These are phyloP conservation scores for Fusarium brachygibbosum DNA, from an alignment of 2,329 filamentous ascomycete genomes.

Conservation along the genomic window DNA sequence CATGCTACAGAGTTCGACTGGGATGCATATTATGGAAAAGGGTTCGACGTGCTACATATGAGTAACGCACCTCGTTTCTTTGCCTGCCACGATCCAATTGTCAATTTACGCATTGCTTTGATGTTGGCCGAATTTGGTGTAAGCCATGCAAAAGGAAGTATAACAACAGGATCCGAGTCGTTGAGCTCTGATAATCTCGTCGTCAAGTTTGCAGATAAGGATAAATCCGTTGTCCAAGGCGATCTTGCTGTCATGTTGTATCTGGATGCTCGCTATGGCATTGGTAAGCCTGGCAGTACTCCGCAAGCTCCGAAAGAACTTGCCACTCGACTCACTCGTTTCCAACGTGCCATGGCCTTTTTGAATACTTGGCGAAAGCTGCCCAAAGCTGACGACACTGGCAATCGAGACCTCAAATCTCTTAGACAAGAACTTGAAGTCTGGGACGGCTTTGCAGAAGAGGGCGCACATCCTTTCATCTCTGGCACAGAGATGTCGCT, in stretches of 20 bases:
- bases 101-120: slow-evolving; percentile 64
- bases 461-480: slow-evolving; percentile 58
- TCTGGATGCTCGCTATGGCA: slow-evolving; percentile 67
- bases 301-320: slow-evolving; percentile 49
- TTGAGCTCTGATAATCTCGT: slow-evolving; percentile 22
- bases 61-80: slow-evolving; percentile 65
- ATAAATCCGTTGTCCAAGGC: slow-evolving; percentile 65
- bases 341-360: slow-evolving; percentile 58
- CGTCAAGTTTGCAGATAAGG: slow-evolving; percentile 69
- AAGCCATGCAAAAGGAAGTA: slow-evolving; percentile 61
- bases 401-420: slow-evolving; percentile 34
- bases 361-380: slow-evolving; percentile 54
- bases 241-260: slow-evolving; percentile 70
- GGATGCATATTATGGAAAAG: slow-evolving; percentile 79
- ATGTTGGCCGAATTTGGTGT: slow-evolving; percentile 65
- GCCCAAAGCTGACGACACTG: slow-evolving; percentile 8
- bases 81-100: slow-evolving; percentile 60
- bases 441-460: slow-evolving; percentile 58
- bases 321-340: slow-evolving; percentile 56
- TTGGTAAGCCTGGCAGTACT: slow-evolving; percentile 45
- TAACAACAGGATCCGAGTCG: slow-evolving; percentile 46
- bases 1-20: slow-evolving; percentile 79
- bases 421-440: slow-evolving; percentile 53
- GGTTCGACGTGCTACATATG: slow-evolving; percentile 87
- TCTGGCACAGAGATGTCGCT: slow-evolving; percentile 59